Conservation (phyloP, 1,139 yeast genomes). For the Debaryomyces coudertii region DNA sequence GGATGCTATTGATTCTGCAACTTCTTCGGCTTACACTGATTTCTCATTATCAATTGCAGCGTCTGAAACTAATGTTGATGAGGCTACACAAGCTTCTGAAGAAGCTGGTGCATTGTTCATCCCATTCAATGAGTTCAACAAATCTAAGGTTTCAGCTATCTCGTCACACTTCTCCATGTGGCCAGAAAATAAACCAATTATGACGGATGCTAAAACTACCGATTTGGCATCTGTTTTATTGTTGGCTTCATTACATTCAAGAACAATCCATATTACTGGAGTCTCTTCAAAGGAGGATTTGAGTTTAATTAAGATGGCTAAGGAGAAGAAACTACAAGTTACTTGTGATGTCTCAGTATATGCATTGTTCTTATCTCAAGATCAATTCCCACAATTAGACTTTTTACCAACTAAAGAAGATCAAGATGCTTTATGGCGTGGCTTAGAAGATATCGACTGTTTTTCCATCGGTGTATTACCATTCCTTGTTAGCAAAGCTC, state of each 20-base stretch:
- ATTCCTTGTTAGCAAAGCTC: slow-evolving; percentile 65
- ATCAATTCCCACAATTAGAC: slow-evolving; percentile 67
- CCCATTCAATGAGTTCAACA: slow-evolving; percentile 75
- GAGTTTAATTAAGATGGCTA: slow-evolving; percentile 82
- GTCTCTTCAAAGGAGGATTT: slow-evolving; percentile 83
- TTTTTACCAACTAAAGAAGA: slow-evolving; percentile 82
- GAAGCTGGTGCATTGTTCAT: slow-evolving; percentile 79
- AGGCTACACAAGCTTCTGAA: slow-evolving; percentile 63
- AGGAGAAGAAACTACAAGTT: slow-evolving; percentile 76
- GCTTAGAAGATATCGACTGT: slow-evolving; percentile 74
- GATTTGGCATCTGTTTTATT: slow-evolving; percentile 89
- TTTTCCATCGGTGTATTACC: slow-evolving; percentile 88
- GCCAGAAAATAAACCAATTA: slow-evolving; percentile 84
- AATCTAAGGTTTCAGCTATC: slow-evolving; percentile 71
- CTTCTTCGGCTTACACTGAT: slow-evolving; percentile 73
- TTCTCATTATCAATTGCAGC: slow-evolving; percentile 85
- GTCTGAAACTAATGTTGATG: slow-evolving; percentile 65
- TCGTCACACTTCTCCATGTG: slow-evolving; percentile 80
- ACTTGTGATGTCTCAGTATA: slow-evolving; percentile 90
- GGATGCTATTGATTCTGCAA: slow-evolving; percentile 61
- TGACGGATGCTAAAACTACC: slow-evolving; percentile 91
- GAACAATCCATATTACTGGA: slow-evolving; percentile 87
- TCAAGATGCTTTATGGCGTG: slow-evolving; percentile 81
- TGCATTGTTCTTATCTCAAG: slow-evolving; percentile 74
- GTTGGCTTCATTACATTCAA: slow-evolving; percentile 83